Base-by-base conservation (phyloP, 2,329 filamentous ascomycete species). In the Hyphodiscus sp. region DNA sequence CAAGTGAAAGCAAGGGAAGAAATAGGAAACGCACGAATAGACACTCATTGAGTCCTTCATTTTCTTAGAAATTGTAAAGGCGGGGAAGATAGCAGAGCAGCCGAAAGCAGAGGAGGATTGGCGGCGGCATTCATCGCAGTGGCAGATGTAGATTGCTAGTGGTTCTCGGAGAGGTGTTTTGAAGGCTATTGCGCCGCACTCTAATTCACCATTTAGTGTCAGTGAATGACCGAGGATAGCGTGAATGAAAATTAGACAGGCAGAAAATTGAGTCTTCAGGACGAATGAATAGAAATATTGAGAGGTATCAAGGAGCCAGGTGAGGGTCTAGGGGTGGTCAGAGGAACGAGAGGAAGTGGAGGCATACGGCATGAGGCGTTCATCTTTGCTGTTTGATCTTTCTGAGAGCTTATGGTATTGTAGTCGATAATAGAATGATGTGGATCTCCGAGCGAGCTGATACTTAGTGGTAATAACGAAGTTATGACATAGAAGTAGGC, bases 101-200 rank as follows among this genome's bases (percentile, higher is more conserved):
- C 84, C 85, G 68, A 85, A 87, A 1, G 85, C 82, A 8, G 82
- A 83, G 51, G 80, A 74, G 29, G 82, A 81, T 70, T 87, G 85
- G 53, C 79, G 76, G 47, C 80, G 78, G 68, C 85, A 89, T 65
- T 84, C 78, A 52, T 74, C 70, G 68, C 86, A 89, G 70, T 88
- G 86, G 70, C 85, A 89, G 65, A 87, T 81, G 68, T 85, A 88
- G 49, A 87, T 71, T n/a, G 78, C 78, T 44, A 86, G 69, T 0
- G 85, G 85, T 53, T 77, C 73, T 2, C 74, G 68, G 0, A 78
- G 69, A 1, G 85, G 82, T 29, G 83, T 86, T 57, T 73, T 78
- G 73, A 88, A 88, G 41, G 66, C 64, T 50, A 87, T 76, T 16
- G 76, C 70, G 50, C 82, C 81, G 71, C 86, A 89, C 67, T 87